Evolutionary conservation across 768 basidiomycete species (phyloP).

Genomic region (Tylopilus plumbeoviolaceoides): DNA sequence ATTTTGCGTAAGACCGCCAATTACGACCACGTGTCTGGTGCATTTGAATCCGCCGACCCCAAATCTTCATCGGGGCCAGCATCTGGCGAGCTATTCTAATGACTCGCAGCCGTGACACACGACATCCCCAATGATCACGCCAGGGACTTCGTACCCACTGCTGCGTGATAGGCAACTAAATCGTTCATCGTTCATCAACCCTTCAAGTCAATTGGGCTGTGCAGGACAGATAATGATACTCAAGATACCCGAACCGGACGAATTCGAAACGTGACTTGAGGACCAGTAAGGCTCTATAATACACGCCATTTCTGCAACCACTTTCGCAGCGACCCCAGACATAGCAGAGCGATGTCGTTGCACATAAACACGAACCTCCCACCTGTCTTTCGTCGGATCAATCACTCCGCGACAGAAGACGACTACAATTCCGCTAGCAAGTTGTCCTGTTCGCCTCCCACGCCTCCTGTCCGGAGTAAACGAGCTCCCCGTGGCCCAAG

Average conservation of each 20-base stretch:
- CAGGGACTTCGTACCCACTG: conserved; percentile 15
- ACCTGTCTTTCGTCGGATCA: conserved; percentile 18
- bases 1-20: conserved; percentile 14
- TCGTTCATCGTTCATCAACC: conserved; percentile 5
- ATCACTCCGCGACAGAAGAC: conserved; percentile 15
- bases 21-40: conserved; percentile 15
- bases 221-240: conserved; percentile 7
- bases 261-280: conserved; percentile 27
- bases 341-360: conserved; percentile 25
- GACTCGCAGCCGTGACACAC: conserved; percentile 4
- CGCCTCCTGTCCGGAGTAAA: conserved; percentile 21
- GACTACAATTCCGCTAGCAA: conserved; percentile 11
- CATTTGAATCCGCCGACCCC: neutral
- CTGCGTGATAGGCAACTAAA: conserved; percentile 11
- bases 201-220: conserved; percentile 16
- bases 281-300: conserved; percentile 17
- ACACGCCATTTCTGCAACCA: conserved; percentile 9
- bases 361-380: conserved; percentile 29
- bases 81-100: neutral
- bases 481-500: conserved; percentile 25
- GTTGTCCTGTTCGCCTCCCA: conserved; percentile 16
- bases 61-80: conserved; percentile 3
- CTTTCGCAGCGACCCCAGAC: conserved; percentile 5
- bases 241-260: conserved; percentile 12
- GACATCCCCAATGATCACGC: conserved; percentile 13